Evolutionary conservation across 2,329 filamentous ascomycete genomes (phyloP).

Genomic region (Clonostachys sp.): DNA sequence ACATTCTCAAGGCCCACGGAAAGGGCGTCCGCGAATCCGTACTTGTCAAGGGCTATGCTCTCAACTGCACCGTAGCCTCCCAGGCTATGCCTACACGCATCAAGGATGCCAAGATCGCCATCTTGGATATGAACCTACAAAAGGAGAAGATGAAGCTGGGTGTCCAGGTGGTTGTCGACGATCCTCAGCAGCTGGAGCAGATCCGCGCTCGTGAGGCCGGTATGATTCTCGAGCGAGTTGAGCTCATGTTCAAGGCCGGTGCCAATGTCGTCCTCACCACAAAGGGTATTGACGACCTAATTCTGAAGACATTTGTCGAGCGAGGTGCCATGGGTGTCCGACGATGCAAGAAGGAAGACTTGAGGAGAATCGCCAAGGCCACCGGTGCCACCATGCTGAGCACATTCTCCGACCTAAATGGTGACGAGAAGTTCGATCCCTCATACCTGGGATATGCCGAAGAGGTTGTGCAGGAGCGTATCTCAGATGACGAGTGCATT

Average conservation of each 20-base stretch:
- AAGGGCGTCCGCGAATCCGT: conserved; percentile 86
- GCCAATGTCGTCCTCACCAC: conserved; percentile 96
- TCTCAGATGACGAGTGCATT: conserved; percentile 98
- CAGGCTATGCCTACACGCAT: conserved; percentile 96
- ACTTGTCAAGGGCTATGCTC: conserved; percentile 90
- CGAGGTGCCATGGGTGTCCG: conserved; percentile 92
- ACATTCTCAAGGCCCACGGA: conserved; percentile 96
- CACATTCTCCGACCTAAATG: conserved; percentile 92
- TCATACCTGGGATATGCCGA: conserved; percentile 88
- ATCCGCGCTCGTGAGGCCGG: conserved; percentile 89
- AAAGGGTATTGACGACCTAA: conserved; percentile 96
- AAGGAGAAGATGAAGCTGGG: conserved; percentile 99
- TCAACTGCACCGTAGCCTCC: conserved; percentile 98
- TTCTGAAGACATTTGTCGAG: conserved; percentile 91
- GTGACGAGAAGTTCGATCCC: conserved; percentile 92
- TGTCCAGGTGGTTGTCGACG: conserved; percentile 96
- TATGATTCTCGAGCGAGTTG: conserved; percentile 88
- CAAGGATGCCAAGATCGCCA: conserved; percentile 91
- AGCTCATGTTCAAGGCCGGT: conserved; percentile 96
- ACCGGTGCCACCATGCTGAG: conserved; percentile 91
- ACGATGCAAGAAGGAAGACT: conserved; percentile 97
- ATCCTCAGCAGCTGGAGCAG: conserved; percentile 95
- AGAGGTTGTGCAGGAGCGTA: conserved; percentile 96
- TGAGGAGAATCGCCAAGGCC: conserved; percentile 91
- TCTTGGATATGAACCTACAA: conserved; percentile 95